Evolutionary conservation across 1,284 basidiomycete genomes (phyloP), one percentile per base, ranked within the genome.

Genomic region (Anthracocystis setariae): DNA sequence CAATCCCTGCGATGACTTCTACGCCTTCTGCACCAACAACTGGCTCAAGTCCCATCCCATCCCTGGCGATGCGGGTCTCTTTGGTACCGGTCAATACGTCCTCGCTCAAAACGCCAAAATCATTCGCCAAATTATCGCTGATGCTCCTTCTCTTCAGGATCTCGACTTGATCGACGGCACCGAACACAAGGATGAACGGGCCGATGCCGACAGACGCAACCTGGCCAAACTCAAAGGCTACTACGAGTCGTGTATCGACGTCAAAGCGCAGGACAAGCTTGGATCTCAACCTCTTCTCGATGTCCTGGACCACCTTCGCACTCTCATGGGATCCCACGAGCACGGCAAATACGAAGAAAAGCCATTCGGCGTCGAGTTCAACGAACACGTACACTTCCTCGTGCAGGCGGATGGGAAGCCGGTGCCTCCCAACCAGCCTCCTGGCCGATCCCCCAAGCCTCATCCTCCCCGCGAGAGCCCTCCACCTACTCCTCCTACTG

Each of bases 1-100:
- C 72, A 92, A 98, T 82, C 95, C 95, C 0, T 98, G 95, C 84
- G 92, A 97, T 74, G 90, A 94, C 84, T 98, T 98, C 82, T 97
- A 95, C 82, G 88, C 90, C 68, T 98, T 91, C 84, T 89, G 92
- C 17, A 78, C 74, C 47, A 79, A 79, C 65, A 65, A 82, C 42
- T 83, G 76, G 76, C 74, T 64, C 24, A 68, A 59, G 5, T 18
- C 63, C 3, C 81, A 79, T 44, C 73, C 75, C 21, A 80, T 76
- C 32, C 79, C 76, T 20, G 59, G 32, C 25, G 59, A 91, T 88
- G 88, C 61, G 17, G 71, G 70, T 52, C 76, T 77, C 58, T 83
- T 70, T 83, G 87, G 86, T 86, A 39, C 68, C n/a, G 73, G 65
- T 8, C 63, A 74, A 50, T 75, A 46, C 29, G 63, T 78, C 46